Conservation (phyloP, 192 early-diverging fungal genomes). For the Backusella tuberculispora region DNA sequence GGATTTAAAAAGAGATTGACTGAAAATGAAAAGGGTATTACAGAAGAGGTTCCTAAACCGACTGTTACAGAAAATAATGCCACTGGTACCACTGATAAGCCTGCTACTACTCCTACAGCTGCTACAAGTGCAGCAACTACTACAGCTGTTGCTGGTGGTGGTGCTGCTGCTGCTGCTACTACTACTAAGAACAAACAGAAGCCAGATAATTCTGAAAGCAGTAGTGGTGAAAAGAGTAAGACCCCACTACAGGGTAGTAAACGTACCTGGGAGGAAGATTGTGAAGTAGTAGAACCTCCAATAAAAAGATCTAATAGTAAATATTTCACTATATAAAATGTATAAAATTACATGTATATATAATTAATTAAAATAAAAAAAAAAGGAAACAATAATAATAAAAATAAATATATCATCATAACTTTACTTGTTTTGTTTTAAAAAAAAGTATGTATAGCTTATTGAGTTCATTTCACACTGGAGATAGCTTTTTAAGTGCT, state of each 20-base stretch:
- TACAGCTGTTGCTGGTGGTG: background rate
- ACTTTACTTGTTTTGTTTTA: no score
- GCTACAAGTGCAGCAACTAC: background rate
- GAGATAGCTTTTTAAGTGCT: no score
- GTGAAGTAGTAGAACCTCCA: background rate
- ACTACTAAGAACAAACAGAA: no score
- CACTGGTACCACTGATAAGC: background rate
- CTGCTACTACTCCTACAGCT: background rate
- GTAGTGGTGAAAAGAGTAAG: background rate
- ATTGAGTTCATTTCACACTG: no score
- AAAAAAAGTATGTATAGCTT: no score
- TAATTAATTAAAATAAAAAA: background rate
- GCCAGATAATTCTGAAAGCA: no score
- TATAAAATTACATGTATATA: conserved; percentile 1
- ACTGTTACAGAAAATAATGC: background rate
- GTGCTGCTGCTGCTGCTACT: background rate
- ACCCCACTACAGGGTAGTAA: background rate
- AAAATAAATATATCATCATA: no score
- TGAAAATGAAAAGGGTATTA: background rate
- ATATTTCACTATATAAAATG: background rate
- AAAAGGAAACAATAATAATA: no score
- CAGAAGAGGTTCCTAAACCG: background rate
- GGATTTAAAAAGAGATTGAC: background rate
- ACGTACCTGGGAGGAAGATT: background rate
- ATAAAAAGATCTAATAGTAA: background rate